A percentile compares a stretch with the other conserved stretches of the same genome.
These are phyloP conservation scores for Alternaria gaisen DNA, from an alignment of 2,329 filamentous ascomycete genomes.

Conservation along the genomic window DNA sequence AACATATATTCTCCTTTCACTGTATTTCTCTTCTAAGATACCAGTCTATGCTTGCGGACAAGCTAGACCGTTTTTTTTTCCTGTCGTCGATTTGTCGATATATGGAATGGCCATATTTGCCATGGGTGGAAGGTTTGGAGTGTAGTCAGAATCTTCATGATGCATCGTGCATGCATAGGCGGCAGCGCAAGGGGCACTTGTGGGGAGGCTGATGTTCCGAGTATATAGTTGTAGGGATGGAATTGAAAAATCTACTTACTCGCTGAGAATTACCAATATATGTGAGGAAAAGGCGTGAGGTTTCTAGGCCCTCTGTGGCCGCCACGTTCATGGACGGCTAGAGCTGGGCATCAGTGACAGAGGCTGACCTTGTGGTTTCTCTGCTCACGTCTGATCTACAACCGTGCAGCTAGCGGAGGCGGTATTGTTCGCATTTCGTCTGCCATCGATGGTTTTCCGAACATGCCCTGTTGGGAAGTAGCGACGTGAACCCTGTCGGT, in stretches of 20 bases:
- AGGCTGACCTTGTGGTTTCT: neutral
- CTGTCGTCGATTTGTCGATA: constrained; percentile 28
- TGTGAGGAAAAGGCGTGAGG: neutral
- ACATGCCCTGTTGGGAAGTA: constrained; percentile 32
- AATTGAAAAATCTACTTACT: constrained; percentile 36
- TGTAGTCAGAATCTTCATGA: constrained; percentile 34
- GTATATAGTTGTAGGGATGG: constrained; percentile 43
- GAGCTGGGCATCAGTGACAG: neutral
- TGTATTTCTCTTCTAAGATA: constrained; percentile 54
- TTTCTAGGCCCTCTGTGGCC: neutral
- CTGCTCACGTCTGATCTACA: neutral
- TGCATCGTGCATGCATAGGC: constrained; percentile 28
- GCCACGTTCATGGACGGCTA: neutral
- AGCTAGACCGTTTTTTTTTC: constrained; percentile 47
- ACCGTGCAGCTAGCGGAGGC: constrained; percentile 15
- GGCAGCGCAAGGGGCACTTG: constrained; percentile 28
- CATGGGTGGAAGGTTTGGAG: constrained; percentile 28
- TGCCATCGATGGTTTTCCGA: constrained; percentile 29
- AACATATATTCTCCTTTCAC: constrained; percentile 35
- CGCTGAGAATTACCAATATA: neutral
- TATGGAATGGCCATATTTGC: constrained; percentile 22
- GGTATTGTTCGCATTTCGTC: constrained; percentile 34
- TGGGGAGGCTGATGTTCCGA: constrained; percentile 38
- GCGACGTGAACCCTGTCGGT: constrained; percentile 35
- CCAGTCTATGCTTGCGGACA: constrained; percentile 47